Percentiles rank a stretch among this genome's conserved stretches.
These are phyloP conservation scores for Rhizopogon rudus DNA, from an alignment of 768 basidiomycete species.

Conservation along the genomic window DNA sequence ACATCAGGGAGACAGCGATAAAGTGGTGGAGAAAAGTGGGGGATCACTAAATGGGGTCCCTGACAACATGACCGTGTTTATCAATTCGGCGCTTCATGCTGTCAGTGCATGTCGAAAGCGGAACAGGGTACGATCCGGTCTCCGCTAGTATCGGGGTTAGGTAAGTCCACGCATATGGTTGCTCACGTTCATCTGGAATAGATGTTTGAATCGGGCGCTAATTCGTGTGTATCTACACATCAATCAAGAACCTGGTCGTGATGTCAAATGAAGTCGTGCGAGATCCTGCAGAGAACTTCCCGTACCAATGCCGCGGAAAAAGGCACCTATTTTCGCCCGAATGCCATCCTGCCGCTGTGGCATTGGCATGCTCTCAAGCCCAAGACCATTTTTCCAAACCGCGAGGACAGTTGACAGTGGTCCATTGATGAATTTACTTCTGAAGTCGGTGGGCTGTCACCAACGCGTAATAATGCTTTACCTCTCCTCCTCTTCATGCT, in stretches of 20 bases:
- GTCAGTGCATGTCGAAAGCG: slow-evolving; percentile 4
- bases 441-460: slow-evolving; percentile 20
- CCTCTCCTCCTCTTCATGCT: slow-evolving; percentile 18
- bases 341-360: slow-evolving; percentile 27
- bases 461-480: slow-evolving; percentile 1
- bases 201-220: slow-evolving; percentile 1
- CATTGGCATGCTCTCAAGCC: slow-evolving; percentile 29
- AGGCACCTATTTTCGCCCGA: slow-evolving; percentile 35
- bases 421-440: slow-evolving; percentile 23
- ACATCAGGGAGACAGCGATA: slow-evolving; percentile 14
- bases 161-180: slow-evolving; percentile 4
- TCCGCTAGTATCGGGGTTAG: slow-evolving; percentile 24
- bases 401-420: slow-evolving; percentile 34
- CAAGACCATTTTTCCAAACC: slow-evolving; percentile 35
- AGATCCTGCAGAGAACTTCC: slow-evolving; percentile 8
- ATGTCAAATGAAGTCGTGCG: slow-evolving; percentile 1
- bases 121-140: slow-evolving; percentile 21
- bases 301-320: slow-evolving; percentile 6
- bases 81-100: slow-evolving; percentile 17
- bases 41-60: slow-evolving; percentile 4
- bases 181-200: slow-evolving; percentile 8
- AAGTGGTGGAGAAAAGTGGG: slow-evolving; percentile 7
- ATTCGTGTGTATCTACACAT: slow-evolving; percentile 7
- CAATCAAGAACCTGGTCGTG: slow-evolving; percentile 3
- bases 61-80: slow-evolving; percentile 24